These are phyloP conservation scores for Macrophomina pseudophaseolina DNA, from an alignment of 2,329 filamentous ascomycete genomes.

Conservation along the genomic window DNA sequence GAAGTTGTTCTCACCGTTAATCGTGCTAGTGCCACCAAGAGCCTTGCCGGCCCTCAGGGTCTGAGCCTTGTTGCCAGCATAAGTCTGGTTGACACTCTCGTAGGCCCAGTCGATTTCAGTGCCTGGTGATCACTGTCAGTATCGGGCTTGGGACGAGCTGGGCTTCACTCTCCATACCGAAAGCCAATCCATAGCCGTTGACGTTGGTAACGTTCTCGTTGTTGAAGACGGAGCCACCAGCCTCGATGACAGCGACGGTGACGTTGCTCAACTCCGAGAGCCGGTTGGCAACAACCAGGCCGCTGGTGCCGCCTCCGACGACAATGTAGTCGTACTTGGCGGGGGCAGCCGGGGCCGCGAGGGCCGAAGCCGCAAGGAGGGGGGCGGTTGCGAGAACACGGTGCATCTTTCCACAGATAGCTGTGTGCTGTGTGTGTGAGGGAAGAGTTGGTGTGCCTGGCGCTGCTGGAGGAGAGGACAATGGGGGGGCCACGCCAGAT, in stretches of 20 bases:
- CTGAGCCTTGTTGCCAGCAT: conserved; percentile 33
- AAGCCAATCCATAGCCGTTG: conserved; percentile 33
- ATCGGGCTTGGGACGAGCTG: too few species aligned
- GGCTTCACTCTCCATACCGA: conserved; percentile 20
- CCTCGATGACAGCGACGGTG: conserved; percentile 41
- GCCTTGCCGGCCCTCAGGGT: conserved; percentile 45
- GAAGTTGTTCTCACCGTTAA: conserved; percentile 43
- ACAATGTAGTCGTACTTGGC: conserved; percentile 36
- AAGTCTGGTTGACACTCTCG: conserved; percentile 45
- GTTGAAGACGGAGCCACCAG: conserved; percentile 37
- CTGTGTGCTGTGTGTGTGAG: neutral
- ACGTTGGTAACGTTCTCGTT: conserved; percentile 40
- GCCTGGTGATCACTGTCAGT: conserved; percentile 21
- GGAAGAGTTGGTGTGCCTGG: neutral
- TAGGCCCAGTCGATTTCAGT: conserved; percentile 50
- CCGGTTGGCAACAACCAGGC: conserved; percentile 38
- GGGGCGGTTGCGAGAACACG: conserved; percentile 18
- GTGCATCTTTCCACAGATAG: conserved; percentile 16
- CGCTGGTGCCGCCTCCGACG: conserved; percentile 36
- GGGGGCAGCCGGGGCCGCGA: conserved; percentile 20
- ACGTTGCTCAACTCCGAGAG: conserved; percentile 35
- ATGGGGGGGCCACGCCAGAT: neutral
- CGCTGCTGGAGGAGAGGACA: neutral
- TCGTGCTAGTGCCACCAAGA: conserved; percentile 49
- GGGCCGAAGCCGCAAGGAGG: conserved; percentile 25